phyloP scores from a whole-genome alignment of 805 yeast species.

The Wickerhamiella australiensis region DNA sequence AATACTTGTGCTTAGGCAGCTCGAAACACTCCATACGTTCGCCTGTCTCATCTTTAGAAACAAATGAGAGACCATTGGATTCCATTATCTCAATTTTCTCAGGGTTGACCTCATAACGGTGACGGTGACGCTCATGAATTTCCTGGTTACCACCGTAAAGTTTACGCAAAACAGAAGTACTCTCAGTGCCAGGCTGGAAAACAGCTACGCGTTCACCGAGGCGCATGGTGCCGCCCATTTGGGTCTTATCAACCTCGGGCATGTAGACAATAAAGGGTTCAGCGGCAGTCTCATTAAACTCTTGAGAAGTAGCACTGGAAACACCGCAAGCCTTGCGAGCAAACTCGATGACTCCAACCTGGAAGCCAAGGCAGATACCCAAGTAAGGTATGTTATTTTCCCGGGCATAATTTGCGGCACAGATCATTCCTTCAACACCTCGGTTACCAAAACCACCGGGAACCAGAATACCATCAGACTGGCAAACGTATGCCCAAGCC shows the following conservation, averaged over 20 bases:
- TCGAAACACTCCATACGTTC: constrained; percentile 92
- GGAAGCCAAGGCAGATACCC: constrained; percentile 96
- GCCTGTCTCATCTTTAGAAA: constrained; percentile 84
- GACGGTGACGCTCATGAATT: constrained; percentile 93
- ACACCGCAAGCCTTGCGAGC: constrained; percentile 67
- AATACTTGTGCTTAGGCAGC: constrained; percentile 76
- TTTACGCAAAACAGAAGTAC: constrained; percentile 54
- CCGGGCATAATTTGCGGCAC: constrained; percentile 98
- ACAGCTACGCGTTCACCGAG: constrained; percentile 85
- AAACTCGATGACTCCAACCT: constrained; percentile 90
- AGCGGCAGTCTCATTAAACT: constrained; percentile 55
- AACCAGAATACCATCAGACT: constrained; percentile 91
- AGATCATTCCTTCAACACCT: constrained; percentile 97
- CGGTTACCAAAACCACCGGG: constrained; percentile 98
- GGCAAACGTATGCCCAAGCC: constrained; percentile 89
- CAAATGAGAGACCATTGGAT: constrained; percentile 66
- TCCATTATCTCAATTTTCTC: constrained; percentile 60
- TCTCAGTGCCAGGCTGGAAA: constrained; percentile 51
- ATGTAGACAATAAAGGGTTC: constrained; percentile 79
- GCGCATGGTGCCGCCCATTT: constrained; percentile 98
- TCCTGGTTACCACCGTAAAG: constrained; percentile 60
- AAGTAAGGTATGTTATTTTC: constrained; percentile 85
- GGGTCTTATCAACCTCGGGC: constrained; percentile 96
- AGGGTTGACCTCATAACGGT: constrained; percentile 95
- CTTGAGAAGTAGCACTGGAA: constrained; percentile 63